Percentiles rank a stretch among this genome's conserved stretches.
phyloP scores from a whole-genome alignment of 768 basidiomycete genomes.

The Trametes coccinea region DNA sequence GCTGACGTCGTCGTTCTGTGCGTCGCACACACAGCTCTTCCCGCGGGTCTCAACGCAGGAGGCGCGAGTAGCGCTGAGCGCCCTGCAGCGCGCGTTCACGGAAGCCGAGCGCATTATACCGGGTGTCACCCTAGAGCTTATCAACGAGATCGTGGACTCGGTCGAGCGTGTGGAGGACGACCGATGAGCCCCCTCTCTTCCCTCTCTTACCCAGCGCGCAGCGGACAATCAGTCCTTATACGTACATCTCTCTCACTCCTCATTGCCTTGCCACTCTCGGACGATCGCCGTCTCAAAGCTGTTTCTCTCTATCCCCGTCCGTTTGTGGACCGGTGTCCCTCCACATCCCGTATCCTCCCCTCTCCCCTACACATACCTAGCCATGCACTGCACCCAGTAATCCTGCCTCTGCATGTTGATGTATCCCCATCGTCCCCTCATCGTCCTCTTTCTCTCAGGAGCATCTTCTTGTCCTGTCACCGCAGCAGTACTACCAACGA shows the following conservation, averaged over 20 bases:
- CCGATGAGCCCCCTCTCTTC: conserved; percentile 36
- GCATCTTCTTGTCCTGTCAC: conserved; percentile 17
- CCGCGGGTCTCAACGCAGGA: conserved; percentile 93
- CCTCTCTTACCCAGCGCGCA: neutral
- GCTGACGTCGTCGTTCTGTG: neutral
- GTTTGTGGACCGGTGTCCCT: neutral
- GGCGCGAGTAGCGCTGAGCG: conserved; percentile 80
- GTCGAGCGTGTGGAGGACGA: conserved; percentile 89
- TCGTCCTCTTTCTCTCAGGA: conserved; percentile 5
- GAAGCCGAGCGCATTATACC: conserved; percentile 96
- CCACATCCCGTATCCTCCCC: conserved; percentile 5
- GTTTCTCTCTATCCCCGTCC: neutral
- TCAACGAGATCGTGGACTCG: conserved; percentile 92
- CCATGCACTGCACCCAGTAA: conserved; percentile 22
- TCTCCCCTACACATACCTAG: conserved; percentile 22
- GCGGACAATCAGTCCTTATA: conserved; percentile 9
- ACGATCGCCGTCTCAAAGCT: conserved; percentile 3
- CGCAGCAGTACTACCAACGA: conserved; percentile 24
- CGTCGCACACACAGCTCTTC: conserved; percentile 61
- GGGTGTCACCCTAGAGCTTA: conserved; percentile 88
- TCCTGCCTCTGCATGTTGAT: conserved; percentile 22
- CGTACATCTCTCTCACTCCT: conserved; percentile 7
- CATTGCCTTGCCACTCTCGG: conserved; percentile 5
- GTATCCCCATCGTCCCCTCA: neutral
- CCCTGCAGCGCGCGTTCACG: conserved; percentile 88